Base-by-base conservation (phyloP, 345 rosid species). In the Murraya paniculata region DNA sequence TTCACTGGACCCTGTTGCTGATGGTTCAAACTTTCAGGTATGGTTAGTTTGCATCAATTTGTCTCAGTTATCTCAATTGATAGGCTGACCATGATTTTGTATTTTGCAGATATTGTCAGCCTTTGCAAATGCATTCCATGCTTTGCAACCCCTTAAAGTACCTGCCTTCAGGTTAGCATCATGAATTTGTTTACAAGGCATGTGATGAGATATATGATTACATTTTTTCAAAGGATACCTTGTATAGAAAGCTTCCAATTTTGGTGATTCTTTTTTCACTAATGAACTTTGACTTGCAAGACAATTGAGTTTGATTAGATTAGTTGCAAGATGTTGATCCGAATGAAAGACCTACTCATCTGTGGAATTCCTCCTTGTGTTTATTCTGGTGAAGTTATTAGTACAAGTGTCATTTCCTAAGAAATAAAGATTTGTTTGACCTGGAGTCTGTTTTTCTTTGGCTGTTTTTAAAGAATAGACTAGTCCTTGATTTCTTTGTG, bases 111-210 rank as follows among this genome's bases (percentile, higher is more conserved):
- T 96, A 81, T 88, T 94, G 85, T 86, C 87, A 66, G 87, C 97
- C 38, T 94, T 96, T 85, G 97, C 98, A 62, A 88, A 84, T 81
- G 89, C 98, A 76, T 96, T 96, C 81, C 99, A 96, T 81, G 86
- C 83, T 60, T 81, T 94, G 84, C 98, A 96, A 83, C 99, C 99
- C 41, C 92, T 93, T 35, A 92, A 91, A 86, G 88, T 92, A 82
- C 98, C 98, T 78, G 88, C 93, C 24, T 96, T 96, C 91, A 94
- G 99, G 99, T 96, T 41, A 78, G 88, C 73, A 67, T 79, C 62
- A 48, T 64, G 71, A 69, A 38, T 81, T 64, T 38, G 59, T 71
- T 55, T 69, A 5, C 50, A 71, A 36, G 30, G 66, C 70, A 36
- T 48, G n/a, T 27, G 19, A 74, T 69, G 72, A 25, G 18, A 28